Conservation (phyloP, 2,329 filamentous ascomycete genomes). For the Penicillium sp. region DNA sequence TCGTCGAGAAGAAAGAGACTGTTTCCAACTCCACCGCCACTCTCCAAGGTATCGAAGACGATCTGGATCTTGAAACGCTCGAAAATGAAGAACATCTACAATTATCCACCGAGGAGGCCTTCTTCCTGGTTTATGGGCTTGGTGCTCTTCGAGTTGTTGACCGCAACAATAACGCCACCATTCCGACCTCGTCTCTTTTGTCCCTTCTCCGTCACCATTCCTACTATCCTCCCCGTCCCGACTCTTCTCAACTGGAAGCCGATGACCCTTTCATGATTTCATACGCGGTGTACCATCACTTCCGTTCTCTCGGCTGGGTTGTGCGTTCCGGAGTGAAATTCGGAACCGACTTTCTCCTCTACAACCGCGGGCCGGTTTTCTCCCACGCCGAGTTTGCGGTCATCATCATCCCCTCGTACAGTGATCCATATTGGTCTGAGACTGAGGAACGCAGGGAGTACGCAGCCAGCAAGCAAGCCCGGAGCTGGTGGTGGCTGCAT, state of each 20-base stretch:
- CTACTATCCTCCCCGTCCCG: slow-evolving; percentile 66
- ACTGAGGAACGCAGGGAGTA: slow-evolving; percentile 56
- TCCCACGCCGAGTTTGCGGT: slow-evolving; percentile 93
- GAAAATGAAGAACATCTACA: slow-evolving; percentile 84
- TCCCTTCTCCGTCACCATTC: slow-evolving; percentile 71
- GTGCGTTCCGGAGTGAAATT: slow-evolving; percentile 93
- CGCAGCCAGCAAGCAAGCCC: slow-evolving; percentile 54
- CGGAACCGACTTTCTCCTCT: slow-evolving; percentile 91
- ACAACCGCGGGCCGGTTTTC: slow-evolving; percentile 90
- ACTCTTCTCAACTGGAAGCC: slow-evolving; percentile 60
- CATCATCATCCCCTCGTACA: slow-evolving; percentile 82
- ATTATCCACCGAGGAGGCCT: slow-evolving; percentile 85
- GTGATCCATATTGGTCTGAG: slow-evolving; percentile 70
- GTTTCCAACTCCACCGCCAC: slow-evolving; percentile 33
- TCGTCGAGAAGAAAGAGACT: slow-evolving; percentile 69
- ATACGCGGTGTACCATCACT: slow-evolving; percentile 94
- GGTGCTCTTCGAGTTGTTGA: slow-evolving; percentile 70
- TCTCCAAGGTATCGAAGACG: slow-evolving; percentile 23
- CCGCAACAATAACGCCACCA: slow-evolving; percentile 41
- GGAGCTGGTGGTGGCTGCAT: slow-evolving; percentile 68
- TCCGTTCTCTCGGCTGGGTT: slow-evolving; percentile 93
- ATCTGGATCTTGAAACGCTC: slow-evolving; percentile 38
- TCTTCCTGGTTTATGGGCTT: slow-evolving; percentile 84
- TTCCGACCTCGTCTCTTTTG: slow-evolving; percentile 66
- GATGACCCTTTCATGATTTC: slow-evolving; percentile 86